Evolutionary conservation across 2,329 filamentous ascomycete species (phyloP).

Genomic region (Lachnellula arida): DNA sequence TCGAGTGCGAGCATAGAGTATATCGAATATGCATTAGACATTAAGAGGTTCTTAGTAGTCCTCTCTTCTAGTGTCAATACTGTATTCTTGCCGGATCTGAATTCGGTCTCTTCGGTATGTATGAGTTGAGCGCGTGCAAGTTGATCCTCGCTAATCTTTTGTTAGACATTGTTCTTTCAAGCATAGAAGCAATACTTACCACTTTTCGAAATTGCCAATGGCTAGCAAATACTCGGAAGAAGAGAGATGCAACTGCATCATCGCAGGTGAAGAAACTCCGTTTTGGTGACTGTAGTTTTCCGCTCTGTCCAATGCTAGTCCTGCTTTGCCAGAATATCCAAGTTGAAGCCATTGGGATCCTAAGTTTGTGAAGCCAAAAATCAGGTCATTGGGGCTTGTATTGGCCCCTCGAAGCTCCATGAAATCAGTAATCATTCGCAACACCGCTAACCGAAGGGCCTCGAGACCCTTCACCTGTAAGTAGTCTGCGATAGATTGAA

Average conservation of each 20-base stretch:
- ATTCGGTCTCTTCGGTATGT: conserved; percentile 24
- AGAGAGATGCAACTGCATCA: conserved; percentile 60
- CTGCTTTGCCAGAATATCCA: conserved; percentile 56
- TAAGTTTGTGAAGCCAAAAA: conserved; percentile 38
- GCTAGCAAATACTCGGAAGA: conserved; percentile 70
- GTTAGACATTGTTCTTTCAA: not conserved
- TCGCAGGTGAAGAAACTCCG: conserved; percentile 40
- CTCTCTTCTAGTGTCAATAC: conserved; percentile 19
- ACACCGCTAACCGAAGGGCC: conserved; percentile 42
- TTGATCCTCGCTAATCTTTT: conserved; percentile 25
- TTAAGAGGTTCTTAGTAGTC: conserved; percentile 25
- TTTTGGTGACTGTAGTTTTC: conserved; percentile 43
- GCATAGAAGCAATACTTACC: conserved; percentile 34
- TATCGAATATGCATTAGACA: conserved; percentile 34
- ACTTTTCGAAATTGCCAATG: conserved; percentile 61
- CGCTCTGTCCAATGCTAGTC: conserved; percentile 52
- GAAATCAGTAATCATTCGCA: conserved; percentile 44
- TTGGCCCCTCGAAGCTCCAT: conserved; percentile 40
- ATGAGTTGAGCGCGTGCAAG: conserved; percentile 24
- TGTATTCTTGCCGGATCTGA: conserved; percentile 11
- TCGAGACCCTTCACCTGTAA: conserved; percentile 53
- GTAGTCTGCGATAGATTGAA: conserved; percentile 51
- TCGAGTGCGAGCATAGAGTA: conserved; percentile 33
- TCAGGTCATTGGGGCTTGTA: conserved; percentile 37
- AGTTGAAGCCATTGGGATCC: conserved; percentile 53